Conservation (phyloP, 2,329 filamentous ascomycete species). For the Coniochaeta prunicola region DNA sequence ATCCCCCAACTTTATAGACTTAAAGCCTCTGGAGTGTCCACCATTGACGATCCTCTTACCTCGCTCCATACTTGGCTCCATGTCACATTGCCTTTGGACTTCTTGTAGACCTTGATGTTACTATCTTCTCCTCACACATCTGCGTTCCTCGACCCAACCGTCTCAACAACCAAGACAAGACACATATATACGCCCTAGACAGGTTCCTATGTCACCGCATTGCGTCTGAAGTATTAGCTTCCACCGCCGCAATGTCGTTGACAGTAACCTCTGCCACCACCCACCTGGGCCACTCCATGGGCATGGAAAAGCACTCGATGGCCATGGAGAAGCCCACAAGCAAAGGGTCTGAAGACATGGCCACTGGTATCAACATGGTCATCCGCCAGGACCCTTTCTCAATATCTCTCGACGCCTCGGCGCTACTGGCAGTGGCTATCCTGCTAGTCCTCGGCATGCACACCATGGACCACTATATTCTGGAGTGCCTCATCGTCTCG, state of each 20-base stretch:
- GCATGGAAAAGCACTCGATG: background rate
- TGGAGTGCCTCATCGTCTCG: constrained; percentile 42
- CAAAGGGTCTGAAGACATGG: background rate
- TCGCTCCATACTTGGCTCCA: background rate
- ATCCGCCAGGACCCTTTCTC: constrained; percentile 44
- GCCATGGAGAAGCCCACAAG: background rate
- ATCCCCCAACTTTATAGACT: background rate
- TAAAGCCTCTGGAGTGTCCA: too few relatives aligned
- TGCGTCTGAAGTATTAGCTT: constrained; percentile 2
- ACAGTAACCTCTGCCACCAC: background rate
- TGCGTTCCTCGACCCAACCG: background rate
- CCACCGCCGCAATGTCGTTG: background rate
- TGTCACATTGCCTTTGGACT: background rate
- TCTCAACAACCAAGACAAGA: background rate
- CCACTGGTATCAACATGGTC: constrained; percentile 27
- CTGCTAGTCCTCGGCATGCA: constrained; percentile 45
- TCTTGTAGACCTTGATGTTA: background rate
- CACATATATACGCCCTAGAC: background rate
- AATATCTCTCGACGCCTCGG: constrained; percentile 43
- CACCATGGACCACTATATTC: constrained; percentile 37
- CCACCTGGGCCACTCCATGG: background rate
- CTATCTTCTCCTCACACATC: background rate
- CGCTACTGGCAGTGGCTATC: constrained; percentile 37
- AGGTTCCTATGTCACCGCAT: background rate
- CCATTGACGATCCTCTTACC: background rate